Evolutionary conservation across 306 rosid species (phyloP).

Genomic region (Datisca glomerata): DNA sequence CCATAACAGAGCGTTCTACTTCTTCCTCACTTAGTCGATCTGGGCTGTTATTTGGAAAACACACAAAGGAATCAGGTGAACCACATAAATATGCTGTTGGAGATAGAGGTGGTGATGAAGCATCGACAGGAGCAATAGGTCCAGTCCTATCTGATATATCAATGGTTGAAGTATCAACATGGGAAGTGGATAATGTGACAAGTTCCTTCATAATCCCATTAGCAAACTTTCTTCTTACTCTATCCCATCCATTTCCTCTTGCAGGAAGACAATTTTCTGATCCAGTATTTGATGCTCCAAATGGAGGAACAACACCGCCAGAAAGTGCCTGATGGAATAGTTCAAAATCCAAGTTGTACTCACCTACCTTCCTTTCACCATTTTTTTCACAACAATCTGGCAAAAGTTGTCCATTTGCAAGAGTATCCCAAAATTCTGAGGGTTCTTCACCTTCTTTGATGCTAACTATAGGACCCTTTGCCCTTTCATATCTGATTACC

Average conservation of each 20-base stretch:
- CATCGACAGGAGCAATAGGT: conserved; percentile 20
- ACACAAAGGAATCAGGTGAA: conserved; percentile 59
- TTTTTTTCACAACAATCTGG: conserved; percentile 22
- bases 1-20: conserved; percentile 25
- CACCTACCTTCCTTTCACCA: conserved; percentile 23
- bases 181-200: conserved; percentile 25
- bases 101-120: conserved; percentile 34
- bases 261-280: conserved; percentile 81
- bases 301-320: conserved; percentile 90
- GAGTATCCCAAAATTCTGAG: conserved; percentile 60
- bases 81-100: conserved; percentile 36
- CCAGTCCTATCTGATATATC: conserved; percentile 18
- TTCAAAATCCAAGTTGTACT: conserved; percentile 69
- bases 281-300: conserved; percentile 41
- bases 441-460: conserved; percentile 72
- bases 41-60: conserved; percentile 32
- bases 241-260: conserved; percentile 73
- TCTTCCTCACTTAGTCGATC: conserved; percentile 26
- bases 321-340: conserved; percentile 72
- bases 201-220: conserved; percentile 45
- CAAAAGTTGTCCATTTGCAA: conserved; percentile 25
- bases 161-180: conserved; percentile 16
- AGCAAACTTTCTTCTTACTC: conserved; percentile 47
- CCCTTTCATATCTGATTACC: conserved; percentile 72
- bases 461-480: conserved; percentile 32